Percentiles rank a stretch among this genome's conserved stretches.
These are phyloP conservation scores for Flaveria brownii DNA, from an alignment of 129 eudicot species.

Conservation along the genomic window DNA sequence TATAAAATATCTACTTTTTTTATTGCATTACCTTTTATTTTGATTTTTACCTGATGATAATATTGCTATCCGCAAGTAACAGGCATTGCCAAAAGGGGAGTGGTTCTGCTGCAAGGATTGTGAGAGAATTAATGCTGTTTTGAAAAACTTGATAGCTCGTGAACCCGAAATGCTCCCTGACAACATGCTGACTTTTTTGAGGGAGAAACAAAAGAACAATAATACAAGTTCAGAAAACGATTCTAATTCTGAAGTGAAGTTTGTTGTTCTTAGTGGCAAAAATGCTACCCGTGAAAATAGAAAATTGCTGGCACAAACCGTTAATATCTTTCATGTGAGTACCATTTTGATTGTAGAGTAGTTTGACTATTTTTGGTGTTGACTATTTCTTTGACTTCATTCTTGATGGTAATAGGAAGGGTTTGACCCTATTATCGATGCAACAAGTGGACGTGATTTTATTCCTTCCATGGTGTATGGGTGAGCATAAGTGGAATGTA, in stretches of 20 bases:
- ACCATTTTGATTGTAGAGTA: constrained; percentile 7
- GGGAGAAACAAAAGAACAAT: constrained; percentile 46
- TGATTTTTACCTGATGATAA: constrained; percentile 15
- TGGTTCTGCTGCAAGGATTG: constrained; percentile 83
- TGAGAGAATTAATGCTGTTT: constrained; percentile 56
- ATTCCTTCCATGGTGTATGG: constrained; percentile 96
- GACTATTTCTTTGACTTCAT: not conserved
- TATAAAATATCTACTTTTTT: not conserved
- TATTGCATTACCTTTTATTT: not conserved
- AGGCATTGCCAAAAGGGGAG: constrained; percentile 85
- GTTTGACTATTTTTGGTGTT: constrained; percentile 6
- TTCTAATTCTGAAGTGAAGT: constrained; percentile 58
- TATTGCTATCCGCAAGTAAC: constrained; percentile 22
- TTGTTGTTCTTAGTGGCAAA: constrained; percentile 82
- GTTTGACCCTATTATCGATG: constrained; percentile 87
- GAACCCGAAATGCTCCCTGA: constrained; percentile 69
- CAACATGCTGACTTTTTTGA: constrained; percentile 47
- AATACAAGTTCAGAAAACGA: constrained; percentile 21
- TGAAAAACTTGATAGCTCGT: constrained; percentile 54
- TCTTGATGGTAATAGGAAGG: constrained; percentile 52
- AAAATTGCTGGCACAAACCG: constrained; percentile 72
- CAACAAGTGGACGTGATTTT: constrained; percentile 79
- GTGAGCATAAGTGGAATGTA: constrained; percentile 40
- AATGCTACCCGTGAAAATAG: constrained; percentile 61
- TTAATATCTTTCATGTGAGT: constrained; percentile 91